Evolutionary conservation across 2,329 filamentous ascomycete species (phyloP).

Genomic region (Cercospora sp.): DNA sequence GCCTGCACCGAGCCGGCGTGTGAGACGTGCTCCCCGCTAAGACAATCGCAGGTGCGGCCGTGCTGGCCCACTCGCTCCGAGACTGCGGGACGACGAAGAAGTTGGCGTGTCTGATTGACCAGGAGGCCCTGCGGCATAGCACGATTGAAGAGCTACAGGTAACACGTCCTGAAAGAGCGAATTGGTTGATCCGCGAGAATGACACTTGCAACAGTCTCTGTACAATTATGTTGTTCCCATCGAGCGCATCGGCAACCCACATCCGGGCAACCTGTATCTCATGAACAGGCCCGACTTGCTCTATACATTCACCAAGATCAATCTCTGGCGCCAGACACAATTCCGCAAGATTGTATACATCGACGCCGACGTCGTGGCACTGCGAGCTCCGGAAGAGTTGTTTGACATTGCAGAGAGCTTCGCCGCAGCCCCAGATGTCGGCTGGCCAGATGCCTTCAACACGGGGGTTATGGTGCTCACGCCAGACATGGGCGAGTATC

Average conservation of each 20-base stretch:
- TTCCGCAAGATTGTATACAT: constrained; percentile 93
- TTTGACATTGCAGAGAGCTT: constrained; percentile 66
- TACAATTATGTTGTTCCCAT: constrained; percentile 91
- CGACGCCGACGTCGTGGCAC: constrained; percentile 89
- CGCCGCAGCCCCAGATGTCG: constrained; percentile 85
- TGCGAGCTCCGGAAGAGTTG: constrained; percentile 89
- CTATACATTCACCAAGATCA: constrained; percentile 94
- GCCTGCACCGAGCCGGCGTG: not conserved
- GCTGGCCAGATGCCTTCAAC: constrained; percentile 98
- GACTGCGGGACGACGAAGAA: constrained; percentile 86
- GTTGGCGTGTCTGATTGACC: constrained; percentile 79
- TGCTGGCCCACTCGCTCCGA: constrained; percentile 89
- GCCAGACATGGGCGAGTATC: constrained; percentile 84
- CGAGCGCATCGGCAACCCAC: constrained; percentile 72
- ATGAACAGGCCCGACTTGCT: constrained; percentile 91
- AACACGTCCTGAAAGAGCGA: constrained; percentile 4
- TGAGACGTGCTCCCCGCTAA: constrained; percentile 13
- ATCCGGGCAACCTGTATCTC: constrained; percentile 78
- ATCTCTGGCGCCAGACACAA: constrained; percentile 86
- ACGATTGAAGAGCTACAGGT: constrained; percentile 80
- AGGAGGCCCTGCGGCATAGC: constrained; percentile 72
- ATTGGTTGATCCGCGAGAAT: not conserved
- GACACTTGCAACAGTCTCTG: constrained; percentile 58
- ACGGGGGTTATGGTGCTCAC: constrained; percentile 92
- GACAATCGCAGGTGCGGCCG: constrained; percentile 73